Evolutionary conservation across 2,329 filamentous ascomycete species (phyloP).

Genomic region (Cephalotrichum gorgonifer): DNA sequence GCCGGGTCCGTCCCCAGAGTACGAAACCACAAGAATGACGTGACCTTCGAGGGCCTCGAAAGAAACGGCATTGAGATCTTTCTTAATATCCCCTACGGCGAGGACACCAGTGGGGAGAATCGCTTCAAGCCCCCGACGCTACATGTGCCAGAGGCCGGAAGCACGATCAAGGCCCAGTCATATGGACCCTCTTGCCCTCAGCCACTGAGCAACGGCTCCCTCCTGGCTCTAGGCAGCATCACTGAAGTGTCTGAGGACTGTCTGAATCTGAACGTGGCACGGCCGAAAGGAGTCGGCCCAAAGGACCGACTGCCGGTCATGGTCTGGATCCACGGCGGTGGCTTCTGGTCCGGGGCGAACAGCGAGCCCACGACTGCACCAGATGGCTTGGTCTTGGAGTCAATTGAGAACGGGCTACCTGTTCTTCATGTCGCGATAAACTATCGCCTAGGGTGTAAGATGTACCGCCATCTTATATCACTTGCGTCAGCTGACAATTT

Average conservation of each 20-base stretch:
- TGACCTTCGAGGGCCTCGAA: conserved; percentile 30
- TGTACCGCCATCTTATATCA: conserved; percentile 37
- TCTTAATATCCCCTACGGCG: conserved; percentile 33
- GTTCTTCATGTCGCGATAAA: conserved; percentile 56
- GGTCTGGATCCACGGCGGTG: conserved; percentile 48
- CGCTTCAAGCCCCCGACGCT: conserved; percentile 34
- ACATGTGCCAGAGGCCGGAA: conserved; percentile 19
- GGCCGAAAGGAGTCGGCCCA: conserved; percentile 14
- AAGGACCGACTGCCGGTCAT: conserved; percentile 36
- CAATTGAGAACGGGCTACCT: conserved; percentile 35
- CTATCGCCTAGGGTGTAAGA: conserved; percentile 47
- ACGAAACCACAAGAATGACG: conserved; percentile 11
- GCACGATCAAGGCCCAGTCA: conserved; percentile 24
- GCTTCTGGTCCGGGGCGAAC: conserved; percentile 26
- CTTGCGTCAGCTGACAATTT: conserved; percentile 21
- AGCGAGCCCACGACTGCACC: conserved; percentile 23
- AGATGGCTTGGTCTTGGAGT: conserved; percentile 18
- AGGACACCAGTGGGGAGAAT: conserved; percentile 31
- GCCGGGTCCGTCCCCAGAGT: background rate
- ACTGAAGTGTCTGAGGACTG: conserved; percentile 26
- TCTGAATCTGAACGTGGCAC: conserved; percentile 22
- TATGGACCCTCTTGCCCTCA: conserved; percentile 35
- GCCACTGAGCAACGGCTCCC: conserved; percentile 16
- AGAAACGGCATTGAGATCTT: conserved; percentile 35
- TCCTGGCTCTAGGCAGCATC: conserved; percentile 22